Evolutionary conservation across 306 rosid species (phyloP).

Genomic region (Castanea mollissima): DNA sequence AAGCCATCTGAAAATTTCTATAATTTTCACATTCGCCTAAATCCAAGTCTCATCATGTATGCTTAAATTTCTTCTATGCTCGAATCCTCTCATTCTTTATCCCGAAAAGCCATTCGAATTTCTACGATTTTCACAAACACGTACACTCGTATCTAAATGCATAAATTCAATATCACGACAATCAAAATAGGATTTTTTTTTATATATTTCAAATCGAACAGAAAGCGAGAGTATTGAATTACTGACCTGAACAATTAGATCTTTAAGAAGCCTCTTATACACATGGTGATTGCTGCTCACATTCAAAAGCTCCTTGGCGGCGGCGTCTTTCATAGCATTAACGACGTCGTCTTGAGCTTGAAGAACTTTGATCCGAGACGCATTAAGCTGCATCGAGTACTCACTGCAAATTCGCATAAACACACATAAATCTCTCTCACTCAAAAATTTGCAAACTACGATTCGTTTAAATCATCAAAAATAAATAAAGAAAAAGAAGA

Average conservation of each 20-base stretch:
- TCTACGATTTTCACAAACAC: constrained; percentile 11
- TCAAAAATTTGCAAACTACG: neutral
- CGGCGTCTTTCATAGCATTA: constrained; percentile 79
- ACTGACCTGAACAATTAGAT: constrained; percentile 83
- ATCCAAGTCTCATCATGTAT: no score
- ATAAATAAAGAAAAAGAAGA: neutral
- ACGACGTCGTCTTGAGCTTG: constrained; percentile 95
- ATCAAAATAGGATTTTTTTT: no score
- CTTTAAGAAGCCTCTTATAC: constrained; percentile 65
- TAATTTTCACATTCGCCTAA: no score
- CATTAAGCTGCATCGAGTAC: constrained; percentile 94
- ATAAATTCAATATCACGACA: no score
- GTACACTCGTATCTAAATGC: no score
- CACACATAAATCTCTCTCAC: constrained; percentile 1
- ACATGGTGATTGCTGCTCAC: constrained; percentile 60
- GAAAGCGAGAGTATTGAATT: neutral
- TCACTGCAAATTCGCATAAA: constrained; percentile 55
- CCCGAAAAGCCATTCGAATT: neutral
- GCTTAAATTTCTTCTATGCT: no score
- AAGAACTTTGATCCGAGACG: constrained; percentile 89
- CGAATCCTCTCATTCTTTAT: no score
- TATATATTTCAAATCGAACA: neutral
- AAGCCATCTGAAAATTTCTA: no score
- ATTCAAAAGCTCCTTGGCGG: constrained; percentile 70
- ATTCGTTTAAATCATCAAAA: neutral